Percentiles rank a stretch among this genome's conserved stretches.
These are phyloP conservation scores for Eragrostis tef DNA, from an alignment of 202 grass and related monocot species.

Conservation along the genomic window DNA sequence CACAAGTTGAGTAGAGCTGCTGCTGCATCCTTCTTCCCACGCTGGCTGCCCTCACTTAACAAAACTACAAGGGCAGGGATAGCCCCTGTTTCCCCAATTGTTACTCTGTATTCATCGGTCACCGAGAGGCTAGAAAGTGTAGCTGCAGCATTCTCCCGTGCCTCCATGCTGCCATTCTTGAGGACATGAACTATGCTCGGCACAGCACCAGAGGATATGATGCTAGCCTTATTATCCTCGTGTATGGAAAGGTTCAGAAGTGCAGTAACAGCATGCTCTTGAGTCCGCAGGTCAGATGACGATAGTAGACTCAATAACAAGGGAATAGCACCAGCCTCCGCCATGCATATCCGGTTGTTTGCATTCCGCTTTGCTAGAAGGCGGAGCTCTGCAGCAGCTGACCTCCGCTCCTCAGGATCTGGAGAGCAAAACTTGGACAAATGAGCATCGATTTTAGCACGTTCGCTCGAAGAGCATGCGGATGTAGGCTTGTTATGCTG, in stretches of 20 bases:
- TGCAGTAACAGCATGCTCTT: slow-evolving; percentile 84
- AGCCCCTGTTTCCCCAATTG: slow-evolving; percentile 66
- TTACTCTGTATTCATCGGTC: slow-evolving; percentile 80
- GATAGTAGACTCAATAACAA: slow-evolving; percentile 62
- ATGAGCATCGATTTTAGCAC: slow-evolving; percentile 72
- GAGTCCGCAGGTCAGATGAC: slow-evolving; percentile 58
- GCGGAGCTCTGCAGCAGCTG: slow-evolving; percentile 72
- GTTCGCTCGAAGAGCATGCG: slow-evolving; percentile 58
- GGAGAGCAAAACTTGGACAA: slow-evolving; percentile 63
- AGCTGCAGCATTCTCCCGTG: slow-evolving; percentile 84
- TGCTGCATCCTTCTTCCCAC: slow-evolving; percentile 86
- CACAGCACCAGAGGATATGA: slow-evolving; percentile 71
- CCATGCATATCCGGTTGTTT: slow-evolving; percentile 74
- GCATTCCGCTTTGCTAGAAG: slow-evolving; percentile 80
- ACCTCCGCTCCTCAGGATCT: slow-evolving; percentile 59
- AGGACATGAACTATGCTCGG: slow-evolving; percentile 76
- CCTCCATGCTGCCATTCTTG: slow-evolving; percentile 83
- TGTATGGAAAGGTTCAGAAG: slow-evolving; percentile 80
- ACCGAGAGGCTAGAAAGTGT: slow-evolving; percentile 87
- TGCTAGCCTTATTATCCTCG: slow-evolving; percentile 74
- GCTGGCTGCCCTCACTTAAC: slow-evolving; percentile 76
- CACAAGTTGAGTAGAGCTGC: slow-evolving; percentile 85
- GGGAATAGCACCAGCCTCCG: slow-evolving; percentile 79
- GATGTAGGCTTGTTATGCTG: slow-evolving; percentile 45
- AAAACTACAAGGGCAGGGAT: slow-evolving; percentile 78